A percentile compares a stretch with the other conserved stretches of the same genome.
Conservation (phyloP, 176 grass and related monocot genomes). For the Canna indica region DNA sequence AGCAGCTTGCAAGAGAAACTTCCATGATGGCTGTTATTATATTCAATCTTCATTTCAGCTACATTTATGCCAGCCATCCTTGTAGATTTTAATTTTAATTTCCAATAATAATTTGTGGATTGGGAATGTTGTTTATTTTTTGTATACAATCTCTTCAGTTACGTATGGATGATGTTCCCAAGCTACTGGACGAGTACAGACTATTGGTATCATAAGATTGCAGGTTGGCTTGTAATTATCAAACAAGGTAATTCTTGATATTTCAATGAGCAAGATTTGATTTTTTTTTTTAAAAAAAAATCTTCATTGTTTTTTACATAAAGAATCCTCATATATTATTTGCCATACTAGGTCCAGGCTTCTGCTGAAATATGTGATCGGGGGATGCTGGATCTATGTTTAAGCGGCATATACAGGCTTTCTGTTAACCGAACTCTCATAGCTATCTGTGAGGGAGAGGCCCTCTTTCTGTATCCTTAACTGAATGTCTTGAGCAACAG, state of each 20-base stretch:
- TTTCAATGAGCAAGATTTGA: neutral
- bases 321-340: neutral
- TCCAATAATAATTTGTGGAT: too few species aligned
- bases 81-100: too few species aligned
- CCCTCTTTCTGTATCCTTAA: neutral
- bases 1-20: too few species aligned
- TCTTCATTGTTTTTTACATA: neutral
- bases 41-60: too few species aligned
- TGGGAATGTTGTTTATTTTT: neutral
- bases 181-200: conserved; percentile 60
- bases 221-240: neutral
- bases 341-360: neutral
- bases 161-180: conserved; percentile 75
- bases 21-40: too few species aligned
- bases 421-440: neutral
- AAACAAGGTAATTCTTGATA: neutral
- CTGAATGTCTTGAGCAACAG: neutral
- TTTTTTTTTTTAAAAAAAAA: neutral
- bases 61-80: too few species aligned
- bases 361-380: neutral
- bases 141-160: conserved; percentile 25
- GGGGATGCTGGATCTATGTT: neutral
- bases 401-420: neutral
- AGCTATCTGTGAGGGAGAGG: neutral
- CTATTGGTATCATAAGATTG: conserved; percentile 30